Evolutionary conservation across 768 basidiomycete genomes (phyloP).

Genomic region (Panaeolus cyanescens): DNA sequence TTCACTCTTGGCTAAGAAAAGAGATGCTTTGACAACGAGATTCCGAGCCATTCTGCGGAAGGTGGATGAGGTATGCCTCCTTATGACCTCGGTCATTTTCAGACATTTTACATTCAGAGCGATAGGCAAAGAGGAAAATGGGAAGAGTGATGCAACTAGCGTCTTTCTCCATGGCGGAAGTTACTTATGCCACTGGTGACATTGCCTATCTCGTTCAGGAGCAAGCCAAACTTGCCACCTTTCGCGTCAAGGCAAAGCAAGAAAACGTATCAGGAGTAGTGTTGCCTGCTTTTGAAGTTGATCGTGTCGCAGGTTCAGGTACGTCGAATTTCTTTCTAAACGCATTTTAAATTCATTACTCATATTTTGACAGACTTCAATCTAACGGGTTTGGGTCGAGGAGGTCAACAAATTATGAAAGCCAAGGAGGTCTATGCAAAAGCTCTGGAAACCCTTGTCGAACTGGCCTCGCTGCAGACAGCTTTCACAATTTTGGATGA

Average conservation of each 20-base stretch:
- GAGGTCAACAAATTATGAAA: constrained; percentile 93
- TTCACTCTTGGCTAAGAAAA: constrained; percentile 94
- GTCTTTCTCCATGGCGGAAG: constrained; percentile 98
- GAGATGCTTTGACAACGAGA: constrained; percentile 92
- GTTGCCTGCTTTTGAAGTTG: constrained; percentile 92
- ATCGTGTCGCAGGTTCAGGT: constrained; percentile 86
- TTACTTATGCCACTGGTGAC: constrained; percentile 96
- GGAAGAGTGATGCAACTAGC: constrained; percentile 98
- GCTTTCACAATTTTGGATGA: constrained; percentile 99
- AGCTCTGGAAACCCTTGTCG: constrained; percentile 95
- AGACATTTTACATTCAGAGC: constrained; percentile 10
- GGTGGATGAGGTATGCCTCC: constrained; percentile 85
- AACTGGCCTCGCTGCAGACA: constrained; percentile 94
- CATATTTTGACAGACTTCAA: constrained; percentile 69
- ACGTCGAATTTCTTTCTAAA: constrained; percentile 14
- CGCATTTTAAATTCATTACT: no score
- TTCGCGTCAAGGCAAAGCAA: constrained; percentile 92
- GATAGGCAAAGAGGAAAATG: constrained; percentile 97
- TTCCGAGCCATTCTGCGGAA: constrained; percentile 94
- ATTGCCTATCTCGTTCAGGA: constrained; percentile 98
- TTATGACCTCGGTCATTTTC: background rate
- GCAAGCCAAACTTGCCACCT: constrained; percentile 87
- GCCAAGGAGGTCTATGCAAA: constrained; percentile 98
- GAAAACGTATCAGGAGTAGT: constrained; percentile 99
- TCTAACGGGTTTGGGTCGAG: constrained; percentile 93